Base-by-base conservation (phyloP, 306 rosid genomes). In the Castanea crenata region DNA sequence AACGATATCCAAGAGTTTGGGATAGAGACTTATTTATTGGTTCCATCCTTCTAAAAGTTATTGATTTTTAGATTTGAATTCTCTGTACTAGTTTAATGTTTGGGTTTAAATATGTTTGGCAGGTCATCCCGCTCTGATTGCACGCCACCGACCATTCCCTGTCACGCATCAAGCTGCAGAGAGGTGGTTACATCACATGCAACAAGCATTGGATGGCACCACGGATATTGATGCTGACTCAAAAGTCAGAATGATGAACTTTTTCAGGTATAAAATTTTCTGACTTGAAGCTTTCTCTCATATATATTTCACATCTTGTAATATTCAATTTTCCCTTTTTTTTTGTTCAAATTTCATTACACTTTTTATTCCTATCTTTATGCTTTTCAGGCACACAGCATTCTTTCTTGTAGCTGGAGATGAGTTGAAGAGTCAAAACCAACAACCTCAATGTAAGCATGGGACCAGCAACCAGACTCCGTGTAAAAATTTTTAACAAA, bases 121-220 rank as follows among this genome's bases (percentile, higher is more conserved):
- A 94, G 97, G 97, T 55, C 99, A 92, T 82, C 99, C 99, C 74
- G 97, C 99, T 70, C 89, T 95, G 73, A 92, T 92, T 49, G 93
- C 81, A 5, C 87, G 99, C 38, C 98, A 95, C 79, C 87, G 95
- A 27, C 90, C 95, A 58, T 95, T 95, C 85, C 89, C 91, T 0
- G 86, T 95, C 29, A 92, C 98, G 0, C 95, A 79, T 55, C 76
- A 82, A 81, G 96, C 94, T 49, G 98, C 96, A 0, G 91, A 87
- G 86, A 92, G 94, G 81, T 95, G 99, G 98, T 52, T 91, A 75
- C 79, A 81, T 86, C 99, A 95, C 79, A 95, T 95, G 98, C 87
- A 87, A 70, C 89, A 88, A 79, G 97, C 97, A 71, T 63, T 92
- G 81, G 94, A 91, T 70, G 80, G 55, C 73, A 87, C 88, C 70